Evolutionary conservation across 2,329 filamentous ascomycete genomes (phyloP), one percentile per base, ranked within the genome.

Genomic region (Calonectria crousiana): DNA sequence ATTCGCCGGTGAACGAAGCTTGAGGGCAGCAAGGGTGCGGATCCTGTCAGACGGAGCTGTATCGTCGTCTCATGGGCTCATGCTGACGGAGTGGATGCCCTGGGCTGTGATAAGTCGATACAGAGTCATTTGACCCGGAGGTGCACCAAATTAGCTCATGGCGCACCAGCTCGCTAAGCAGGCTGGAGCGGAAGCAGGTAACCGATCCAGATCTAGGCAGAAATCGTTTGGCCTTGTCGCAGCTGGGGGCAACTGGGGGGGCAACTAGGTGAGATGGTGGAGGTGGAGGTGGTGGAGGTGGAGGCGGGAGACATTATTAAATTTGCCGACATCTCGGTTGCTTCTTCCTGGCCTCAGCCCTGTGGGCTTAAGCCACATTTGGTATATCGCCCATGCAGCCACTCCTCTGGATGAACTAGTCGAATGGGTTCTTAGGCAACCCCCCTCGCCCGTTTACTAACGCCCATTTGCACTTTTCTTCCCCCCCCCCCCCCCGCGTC

Each of bases 1-100:
- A 44, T 44, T 44, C 41, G 41, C 41, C 18, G 4, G 41, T 44
- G 41, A 44, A 44, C 41, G 41, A 44, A 10, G 41, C 8, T 44
- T 44, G 30, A 38, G 9, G 20, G 36, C n/a, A 0, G 36, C 56
- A 16, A 16, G 56, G 56, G 23, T 62, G 34, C 14, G 56, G 11
- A 62, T 62, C 56, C 56, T 41, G 56, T 62, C 56, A 62, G 56
- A 62, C 56, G 56, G 36, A 28, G 56, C 16, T n/a, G 41, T 44
- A 44, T 5, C 41, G 41, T 44, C 41, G 41, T 44, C 41, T 44
- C 41, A 44, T 44, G 41, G 41, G 41, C 18, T 60, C 56, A 62
- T 62, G 56, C 56, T 62, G 34, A 62, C 56, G 56, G n/a, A 26
- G 34, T 23, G 34, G 34, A 6, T 60, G 23, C 56, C 16, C 34